Evolutionary conservation across 2,329 filamentous ascomycete species (phyloP), one percentile per base, ranked within the genome.

Genomic region (Colletotrichum tropicale): DNA sequence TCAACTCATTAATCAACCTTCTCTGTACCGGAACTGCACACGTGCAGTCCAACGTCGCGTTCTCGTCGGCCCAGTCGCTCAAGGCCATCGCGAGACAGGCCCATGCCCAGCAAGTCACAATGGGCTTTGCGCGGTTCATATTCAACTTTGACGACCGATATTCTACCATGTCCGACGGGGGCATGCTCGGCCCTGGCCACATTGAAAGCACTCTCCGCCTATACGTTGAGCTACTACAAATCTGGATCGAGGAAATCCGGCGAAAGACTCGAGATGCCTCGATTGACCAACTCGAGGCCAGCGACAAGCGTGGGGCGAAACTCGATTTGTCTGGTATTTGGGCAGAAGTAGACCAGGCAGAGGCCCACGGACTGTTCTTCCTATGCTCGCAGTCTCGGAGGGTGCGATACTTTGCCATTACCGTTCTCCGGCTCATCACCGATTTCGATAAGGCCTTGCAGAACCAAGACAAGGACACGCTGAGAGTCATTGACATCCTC

Each of bases 131-230:
- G 48, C 91, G 96, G 30, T 99, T 98, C 85, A 99, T 99, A 69
- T 99, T 99, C 87, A 98, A 97, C 79, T 99, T 98, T 83, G 98
- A 99, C 83, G 96, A 98, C 79, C 93, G 96, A 28, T 99, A 99
- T 83, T 95, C 96, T 1, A 98, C 97, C 36, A 98, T 98, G 93
- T 98, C 96, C 12, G 97, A 99, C 81, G 97, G 98, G 36, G 97
- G 97, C 4, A 97, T 99, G 93, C 92, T 99, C 28, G 97, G 96
- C 0, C 93, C 95, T 38, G 95, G 94, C 6, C 97, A 99, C 81
- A 98, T 99, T 73, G 97, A 99, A 83, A 98, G 93, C 79, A 99
- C 97, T 0, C 85, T 99, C 24, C 93, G 94, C 77, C 89, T 99
- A 13, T 99, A 99, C 81, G 95, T 98, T 32, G 96, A 99, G 84